A percentile compares a stretch with the other conserved stretches of the same genome.
Evolutionary conservation across 192 early-diverging fungal species (phyloP).

Genomic region (Entomortierella lignicola): DNA sequence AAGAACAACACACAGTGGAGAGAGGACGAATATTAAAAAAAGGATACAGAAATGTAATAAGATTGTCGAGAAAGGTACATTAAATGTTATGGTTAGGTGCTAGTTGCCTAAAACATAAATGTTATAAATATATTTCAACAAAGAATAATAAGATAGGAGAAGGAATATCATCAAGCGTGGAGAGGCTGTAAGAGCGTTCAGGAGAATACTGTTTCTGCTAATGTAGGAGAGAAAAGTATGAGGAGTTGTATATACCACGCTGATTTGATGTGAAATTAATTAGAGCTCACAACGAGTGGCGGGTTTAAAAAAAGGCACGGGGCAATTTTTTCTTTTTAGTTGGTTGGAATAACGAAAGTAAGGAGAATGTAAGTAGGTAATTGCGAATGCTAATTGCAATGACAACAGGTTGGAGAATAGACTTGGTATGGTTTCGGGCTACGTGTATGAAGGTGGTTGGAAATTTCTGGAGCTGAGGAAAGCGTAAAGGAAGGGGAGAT

Average conservation of each 20-base stretch:
- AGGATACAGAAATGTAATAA: neutral
- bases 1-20: no score
- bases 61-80: neutral
- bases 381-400: neutral
- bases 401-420: neutral
- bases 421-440: no score
- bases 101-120: no score
- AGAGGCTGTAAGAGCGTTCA: neutral
- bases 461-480: neutral
- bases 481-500: neutral
- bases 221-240: neutral
- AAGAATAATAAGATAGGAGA: no score
- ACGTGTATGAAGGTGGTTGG: neutral
- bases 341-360: neutral
- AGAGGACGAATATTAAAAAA: neutral
- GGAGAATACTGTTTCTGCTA: neutral
- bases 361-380: neutral
- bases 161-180: neutral
- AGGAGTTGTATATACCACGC: neutral
- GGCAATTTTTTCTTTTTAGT: neutral
- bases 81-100: no score
- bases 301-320: neutral
- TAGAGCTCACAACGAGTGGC: neutral
- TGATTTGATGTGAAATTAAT: neutral
- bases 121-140: no score